Percentiles rank a stretch among this genome's conserved stretches.
Conservation (phyloP, 2,329 filamentous ascomycete species). For the Neopestalotiopsis sp. region DNA sequence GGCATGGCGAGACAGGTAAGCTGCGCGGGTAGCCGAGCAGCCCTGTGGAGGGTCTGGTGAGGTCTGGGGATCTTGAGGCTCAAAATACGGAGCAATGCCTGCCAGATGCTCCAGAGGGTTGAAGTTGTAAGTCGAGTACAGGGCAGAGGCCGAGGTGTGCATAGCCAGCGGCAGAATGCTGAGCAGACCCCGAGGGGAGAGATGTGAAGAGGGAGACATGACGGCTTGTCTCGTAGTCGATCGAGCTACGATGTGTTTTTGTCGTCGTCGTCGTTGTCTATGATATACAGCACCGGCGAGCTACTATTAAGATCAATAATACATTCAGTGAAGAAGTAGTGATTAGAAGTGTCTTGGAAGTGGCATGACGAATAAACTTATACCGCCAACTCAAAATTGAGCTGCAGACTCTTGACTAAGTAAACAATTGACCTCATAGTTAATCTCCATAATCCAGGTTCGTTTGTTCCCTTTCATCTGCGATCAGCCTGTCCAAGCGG, state of each 20-base stretch:
- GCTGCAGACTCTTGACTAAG: background rate
- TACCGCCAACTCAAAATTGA: background rate
- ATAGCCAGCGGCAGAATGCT: slow-evolving; percentile 19
- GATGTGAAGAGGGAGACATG: slow-evolving; percentile 5
- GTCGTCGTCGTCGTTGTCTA: too few relatives aligned
- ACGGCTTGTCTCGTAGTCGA: background rate
- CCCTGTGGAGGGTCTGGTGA: slow-evolving; percentile 52
- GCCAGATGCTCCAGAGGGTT: slow-evolving; percentile 24
- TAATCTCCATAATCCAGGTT: background rate
- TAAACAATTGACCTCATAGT: background rate
- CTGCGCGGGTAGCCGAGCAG: slow-evolving; percentile 56
- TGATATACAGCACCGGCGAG: too few relatives aligned
- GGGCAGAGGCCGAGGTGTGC: slow-evolving; percentile 20
- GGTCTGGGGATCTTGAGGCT: slow-evolving; percentile 54
- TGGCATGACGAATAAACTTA: background rate
- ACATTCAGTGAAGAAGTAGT: background rate
- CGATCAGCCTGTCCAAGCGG: background rate
- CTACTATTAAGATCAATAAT: background rate
- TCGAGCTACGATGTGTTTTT: background rate
- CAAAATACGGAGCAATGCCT: slow-evolving; percentile 50
- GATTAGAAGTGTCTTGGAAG: background rate
- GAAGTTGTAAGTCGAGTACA: slow-evolving; percentile 26
- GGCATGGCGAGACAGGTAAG: slow-evolving; percentile 64
- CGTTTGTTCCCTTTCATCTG: background rate
- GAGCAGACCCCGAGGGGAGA: background rate